Evolutionary conservation across 2,329 filamentous ascomycete species (phyloP).

Genomic region (Colletotrichum falcatum): DNA sequence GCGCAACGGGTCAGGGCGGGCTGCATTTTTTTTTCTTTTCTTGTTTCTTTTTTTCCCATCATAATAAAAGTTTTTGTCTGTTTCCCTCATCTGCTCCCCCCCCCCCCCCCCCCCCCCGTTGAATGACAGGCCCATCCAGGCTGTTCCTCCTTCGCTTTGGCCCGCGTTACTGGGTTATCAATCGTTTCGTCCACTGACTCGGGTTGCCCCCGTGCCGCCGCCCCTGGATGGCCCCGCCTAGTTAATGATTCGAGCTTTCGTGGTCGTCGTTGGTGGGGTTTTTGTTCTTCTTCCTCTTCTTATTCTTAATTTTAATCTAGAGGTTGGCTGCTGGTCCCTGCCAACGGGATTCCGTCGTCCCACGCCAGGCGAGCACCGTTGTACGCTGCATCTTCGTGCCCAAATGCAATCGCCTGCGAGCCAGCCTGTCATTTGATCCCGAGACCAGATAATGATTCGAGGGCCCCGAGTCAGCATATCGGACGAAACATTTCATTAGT

Average conservation of each 20-base stretch:
- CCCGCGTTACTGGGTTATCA: neutral
- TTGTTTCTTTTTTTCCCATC: too few species aligned
- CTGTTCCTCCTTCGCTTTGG: neutral
- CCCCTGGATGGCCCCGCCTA: neutral
- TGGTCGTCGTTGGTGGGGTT: neutral
- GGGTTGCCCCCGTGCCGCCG: neutral
- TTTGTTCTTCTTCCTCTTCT: too few species aligned
- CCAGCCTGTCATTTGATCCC: neutral
- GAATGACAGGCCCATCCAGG: neutral
- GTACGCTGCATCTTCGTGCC: neutral
- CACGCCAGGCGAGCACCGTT: neutral
- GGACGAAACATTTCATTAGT: neutral
- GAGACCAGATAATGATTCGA: neutral
- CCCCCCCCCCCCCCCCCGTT: too few species aligned
- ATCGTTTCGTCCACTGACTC: neutral
- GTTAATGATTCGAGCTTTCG: neutral
- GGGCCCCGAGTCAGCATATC: neutral
- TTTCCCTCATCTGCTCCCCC: neutral
- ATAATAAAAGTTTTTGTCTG: slow-evolving; percentile 20
- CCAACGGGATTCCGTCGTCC: neutral
- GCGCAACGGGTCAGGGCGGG: slow-evolving; percentile 1
- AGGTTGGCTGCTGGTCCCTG: neutral
- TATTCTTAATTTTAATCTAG: too few species aligned
- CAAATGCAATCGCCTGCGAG: neutral
- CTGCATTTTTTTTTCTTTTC: too few species aligned